phyloP scores from a whole-genome alignment of 2,329 filamentous ascomycete species.

The Ceratocystis alfenasii region DNA sequence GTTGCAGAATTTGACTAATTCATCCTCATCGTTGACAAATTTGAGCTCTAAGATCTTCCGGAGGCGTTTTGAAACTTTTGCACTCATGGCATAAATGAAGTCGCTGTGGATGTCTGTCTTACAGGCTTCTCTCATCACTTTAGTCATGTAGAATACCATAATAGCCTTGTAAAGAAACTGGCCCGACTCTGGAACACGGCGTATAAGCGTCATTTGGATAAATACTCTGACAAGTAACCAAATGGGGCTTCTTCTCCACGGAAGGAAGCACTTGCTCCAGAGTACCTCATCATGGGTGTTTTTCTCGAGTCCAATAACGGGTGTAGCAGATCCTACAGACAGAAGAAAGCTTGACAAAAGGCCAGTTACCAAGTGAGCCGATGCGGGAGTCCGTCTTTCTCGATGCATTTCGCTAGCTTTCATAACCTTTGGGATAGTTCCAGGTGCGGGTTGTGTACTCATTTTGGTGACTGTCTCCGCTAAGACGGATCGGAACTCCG shows the following conservation, averaged over 20 bases:
- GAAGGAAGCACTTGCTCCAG: constrained; percentile 29
- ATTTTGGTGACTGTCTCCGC: constrained; percentile 25
- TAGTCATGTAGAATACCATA: too few relatives aligned
- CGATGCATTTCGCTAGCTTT: constrained; percentile 29
- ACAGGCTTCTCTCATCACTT: too few relatives aligned
- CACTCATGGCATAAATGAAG: too few relatives aligned
- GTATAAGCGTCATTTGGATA: constrained; percentile 31
- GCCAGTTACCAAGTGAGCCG: constrained; percentile 42
- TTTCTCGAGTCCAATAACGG: constrained; percentile 34
- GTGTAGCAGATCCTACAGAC: constrained; percentile 28
- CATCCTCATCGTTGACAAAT: too few relatives aligned
- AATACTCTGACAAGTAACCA: constrained; percentile 45
- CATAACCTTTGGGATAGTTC: constrained; percentile 23
- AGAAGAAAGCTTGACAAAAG: constrained; percentile 34
- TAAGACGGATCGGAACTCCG: constrained; percentile 21
- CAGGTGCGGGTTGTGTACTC: constrained; percentile 26
- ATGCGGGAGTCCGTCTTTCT: constrained; percentile 38
- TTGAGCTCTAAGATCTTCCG: too few relatives aligned
- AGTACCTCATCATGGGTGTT: constrained; percentile 44
- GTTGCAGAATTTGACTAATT: too few relatives aligned
- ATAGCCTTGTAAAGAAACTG: too few relatives aligned
- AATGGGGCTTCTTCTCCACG: constrained; percentile 41
- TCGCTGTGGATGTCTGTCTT: too few relatives aligned
- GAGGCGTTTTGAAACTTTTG: too few relatives aligned
- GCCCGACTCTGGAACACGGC: too few relatives aligned